Percentiles rank a stretch among this genome's conserved stretches.
Evolutionary conservation across 352 stramenopile genomes (phyloP).

Genomic region (Phytophthora brassicae): DNA sequence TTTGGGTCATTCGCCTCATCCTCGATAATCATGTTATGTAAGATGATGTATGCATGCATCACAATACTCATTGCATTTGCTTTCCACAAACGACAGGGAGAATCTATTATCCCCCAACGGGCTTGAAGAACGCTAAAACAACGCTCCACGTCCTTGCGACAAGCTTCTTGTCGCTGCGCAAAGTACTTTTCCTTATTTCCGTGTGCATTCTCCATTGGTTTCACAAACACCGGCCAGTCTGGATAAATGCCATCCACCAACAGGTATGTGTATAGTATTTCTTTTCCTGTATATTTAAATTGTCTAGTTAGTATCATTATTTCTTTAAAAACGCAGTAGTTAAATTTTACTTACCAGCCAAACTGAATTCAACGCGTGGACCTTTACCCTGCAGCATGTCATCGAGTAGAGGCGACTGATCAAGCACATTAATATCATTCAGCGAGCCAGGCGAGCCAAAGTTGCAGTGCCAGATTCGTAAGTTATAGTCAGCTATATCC

Average conservation of each 20-base stretch:
- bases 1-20: too few relatives aligned
- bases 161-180: not conserved
- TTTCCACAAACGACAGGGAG: not conserved
- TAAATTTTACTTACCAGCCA: not conserved
- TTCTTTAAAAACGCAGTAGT: not conserved
- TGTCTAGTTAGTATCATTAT: not conserved
- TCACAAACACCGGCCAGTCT: not conserved
- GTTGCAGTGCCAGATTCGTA: too few relatives aligned
- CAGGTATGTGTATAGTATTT: not conserved
- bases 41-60: too few relatives aligned
- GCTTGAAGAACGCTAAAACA: constrained; percentile 2
- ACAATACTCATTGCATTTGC: too few relatives aligned
- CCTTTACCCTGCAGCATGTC: not conserved
- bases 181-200: not conserved
- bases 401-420: not conserved
- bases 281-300: not conserved
- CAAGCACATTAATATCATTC: constrained; percentile 4
- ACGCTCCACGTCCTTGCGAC: not conserved
- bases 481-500: too few relatives aligned
- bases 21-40: too few relatives aligned
- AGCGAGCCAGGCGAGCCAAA: constrained; percentile 3
- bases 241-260: not conserved
- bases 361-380: not conserved
- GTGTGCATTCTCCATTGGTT: not conserved
- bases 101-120: not conserved